Conservation (phyloP, 352 stramenopile species). For the Pythium phragmiticola region DNA sequence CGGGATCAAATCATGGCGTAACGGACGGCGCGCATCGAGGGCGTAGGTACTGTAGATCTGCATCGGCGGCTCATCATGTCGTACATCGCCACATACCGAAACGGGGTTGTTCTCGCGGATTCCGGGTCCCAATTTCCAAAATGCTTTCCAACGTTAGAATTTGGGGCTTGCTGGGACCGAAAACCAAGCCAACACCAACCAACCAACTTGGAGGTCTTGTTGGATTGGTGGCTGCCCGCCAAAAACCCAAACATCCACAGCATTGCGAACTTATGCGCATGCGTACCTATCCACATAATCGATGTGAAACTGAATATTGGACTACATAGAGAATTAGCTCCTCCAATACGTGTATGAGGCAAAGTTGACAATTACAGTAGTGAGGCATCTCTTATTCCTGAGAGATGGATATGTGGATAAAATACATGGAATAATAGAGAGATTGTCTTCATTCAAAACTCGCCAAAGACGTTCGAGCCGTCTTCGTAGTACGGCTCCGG, state of each 20-base stretch:
- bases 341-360: not conserved
- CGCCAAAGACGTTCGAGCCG: conserved; percentile 62
- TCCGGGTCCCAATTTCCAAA: conserved; percentile 84
- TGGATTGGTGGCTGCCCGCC: conserved; percentile 17
- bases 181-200: conserved; percentile 21
- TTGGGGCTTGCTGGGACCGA: not conserved
- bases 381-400: too few relatives aligned
- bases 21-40: conserved; percentile 12
- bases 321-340: conserved; percentile 11
- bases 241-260: conserved; percentile 23
- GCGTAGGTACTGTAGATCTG: conserved; percentile 20
- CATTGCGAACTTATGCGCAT: conserved; percentile 7
- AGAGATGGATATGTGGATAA: not conserved
- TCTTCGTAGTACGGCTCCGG: conserved; percentile 69
- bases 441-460: conserved; percentile 30
- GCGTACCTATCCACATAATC: not conserved
- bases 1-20: conserved; percentile 6
- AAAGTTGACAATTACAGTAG: too few relatives aligned
- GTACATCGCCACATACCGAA: conserved; percentile 62
- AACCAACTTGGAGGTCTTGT: not conserved
- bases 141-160: conserved; percentile 27
- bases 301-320: conserved; percentile 9
- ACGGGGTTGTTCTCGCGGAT: conserved; percentile 33
- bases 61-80: not conserved
- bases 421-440: not conserved